Evolutionary conservation across 164 flowering plant species (phyloP).

Genomic region (Nelumbo lutea): DNA sequence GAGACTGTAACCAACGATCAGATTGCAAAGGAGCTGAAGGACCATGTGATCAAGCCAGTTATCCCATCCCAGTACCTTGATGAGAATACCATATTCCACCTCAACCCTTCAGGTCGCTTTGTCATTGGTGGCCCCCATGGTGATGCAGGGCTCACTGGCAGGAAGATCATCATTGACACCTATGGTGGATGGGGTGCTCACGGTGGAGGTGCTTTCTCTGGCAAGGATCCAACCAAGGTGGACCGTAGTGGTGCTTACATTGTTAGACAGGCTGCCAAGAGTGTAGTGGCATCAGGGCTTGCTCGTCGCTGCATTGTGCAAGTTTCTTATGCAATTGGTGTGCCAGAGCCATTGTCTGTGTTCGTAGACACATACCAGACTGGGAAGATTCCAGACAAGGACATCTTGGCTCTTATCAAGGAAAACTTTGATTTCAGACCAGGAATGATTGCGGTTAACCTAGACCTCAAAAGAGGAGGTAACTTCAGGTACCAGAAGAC

Average conservation of each 20-base stretch:
- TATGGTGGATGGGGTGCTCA: conserved; percentile 71
- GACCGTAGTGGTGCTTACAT: conserved; percentile 72
- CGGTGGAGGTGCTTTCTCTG: conserved; percentile 74
- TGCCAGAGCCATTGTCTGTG: conserved; percentile 60
- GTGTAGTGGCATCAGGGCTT: conserved; percentile 59
- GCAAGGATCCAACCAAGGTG: conserved; percentile 66
- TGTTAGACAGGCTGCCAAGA: conserved; percentile 72
- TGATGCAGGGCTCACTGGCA: conserved; percentile 69
- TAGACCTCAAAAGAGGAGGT: conserved; percentile 63
- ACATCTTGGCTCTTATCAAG: conserved; percentile 47
- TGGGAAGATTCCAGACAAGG: conserved; percentile 58
- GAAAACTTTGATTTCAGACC: conserved; percentile 67
- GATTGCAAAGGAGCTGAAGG: conserved; percentile 53
- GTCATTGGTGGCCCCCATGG: conserved; percentile 76
- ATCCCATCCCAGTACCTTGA: conserved; percentile 54
- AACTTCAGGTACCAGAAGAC: conserved; percentile 65
- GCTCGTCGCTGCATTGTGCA: conserved; percentile 71
- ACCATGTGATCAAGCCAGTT: conserved; percentile 61
- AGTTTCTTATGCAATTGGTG: conserved; percentile 71
- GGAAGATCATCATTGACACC: conserved; percentile 65
- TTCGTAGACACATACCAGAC: conserved; percentile 61
- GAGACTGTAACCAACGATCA: conserved; percentile 62
- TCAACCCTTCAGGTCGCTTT: conserved; percentile 65
- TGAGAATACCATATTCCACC: conserved; percentile 69
- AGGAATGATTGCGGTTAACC: conserved; percentile 65